Percentiles rank a stretch among this genome's conserved stretches.
Evolutionary conservation across 2,329 filamentous ascomycete genomes (phyloP).

Genomic region (Ophiostoma pallidulum): DNA sequence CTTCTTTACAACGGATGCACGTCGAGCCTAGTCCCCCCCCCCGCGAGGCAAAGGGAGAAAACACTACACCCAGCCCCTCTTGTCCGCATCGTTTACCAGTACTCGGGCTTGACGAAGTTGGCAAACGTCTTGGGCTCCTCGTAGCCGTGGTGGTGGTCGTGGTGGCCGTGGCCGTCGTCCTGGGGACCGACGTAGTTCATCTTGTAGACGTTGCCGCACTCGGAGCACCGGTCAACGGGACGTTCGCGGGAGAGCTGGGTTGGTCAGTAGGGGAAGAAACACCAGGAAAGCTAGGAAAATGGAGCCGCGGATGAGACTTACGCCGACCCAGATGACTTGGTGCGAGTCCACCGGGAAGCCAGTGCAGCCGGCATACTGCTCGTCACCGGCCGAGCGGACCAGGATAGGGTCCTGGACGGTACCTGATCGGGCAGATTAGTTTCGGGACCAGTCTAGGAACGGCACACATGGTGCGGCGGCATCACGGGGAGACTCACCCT

Average conservation of each 20-base stretch:
- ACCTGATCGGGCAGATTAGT: constrained; percentile 29
- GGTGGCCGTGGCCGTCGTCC: constrained; percentile 56
- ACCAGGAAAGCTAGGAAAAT: neutral
- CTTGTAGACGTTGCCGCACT: constrained; percentile 95
- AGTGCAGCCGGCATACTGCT: constrained; percentile 96
- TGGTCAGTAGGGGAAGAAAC: neutral
- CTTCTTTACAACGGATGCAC: neutral
- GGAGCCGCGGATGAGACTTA: constrained; percentile 37
- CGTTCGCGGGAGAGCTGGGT: constrained; percentile 72
- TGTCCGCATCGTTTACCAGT: constrained; percentile 52
- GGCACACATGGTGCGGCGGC: neutral
- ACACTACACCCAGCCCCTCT: too few species aligned
- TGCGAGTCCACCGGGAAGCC: constrained; percentile 90
- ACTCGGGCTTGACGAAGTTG: constrained; percentile 91
- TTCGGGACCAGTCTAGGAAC: too few species aligned
- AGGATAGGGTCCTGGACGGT: constrained; percentile 84
- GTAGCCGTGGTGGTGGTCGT: constrained; percentile 48
- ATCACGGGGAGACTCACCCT: constrained; percentile 44
- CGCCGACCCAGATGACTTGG: constrained; percentile 79
- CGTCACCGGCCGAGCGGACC: constrained; percentile 84
- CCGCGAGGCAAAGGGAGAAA: too few species aligned
- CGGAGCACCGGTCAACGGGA: constrained; percentile 87
- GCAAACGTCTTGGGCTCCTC: constrained; percentile 93
- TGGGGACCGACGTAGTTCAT: constrained; percentile 89
- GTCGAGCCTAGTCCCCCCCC: too few species aligned